Base-by-base conservation (phyloP, 2,329 filamentous ascomycete genomes). In the Bipolaris gigantea region DNA sequence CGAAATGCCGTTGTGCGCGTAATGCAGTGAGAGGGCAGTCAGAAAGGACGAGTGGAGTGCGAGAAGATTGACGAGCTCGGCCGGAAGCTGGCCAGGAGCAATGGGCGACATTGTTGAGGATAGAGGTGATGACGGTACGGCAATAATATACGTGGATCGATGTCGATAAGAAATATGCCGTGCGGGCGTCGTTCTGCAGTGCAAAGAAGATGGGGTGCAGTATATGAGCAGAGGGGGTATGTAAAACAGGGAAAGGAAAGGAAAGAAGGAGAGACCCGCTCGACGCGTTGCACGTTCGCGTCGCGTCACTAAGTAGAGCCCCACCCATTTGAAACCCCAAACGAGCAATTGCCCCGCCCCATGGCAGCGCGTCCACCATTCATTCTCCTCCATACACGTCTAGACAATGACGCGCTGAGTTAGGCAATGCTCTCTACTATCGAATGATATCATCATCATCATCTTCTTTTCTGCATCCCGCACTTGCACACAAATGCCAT, bases 1-100 rank as follows among this genome's bases (percentile, higher is more conserved):
- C 5, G 76, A 71, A 11, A 74, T 75, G 42, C 77, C 78, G 53
- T 80, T 79, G 62, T 81, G 79, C 18, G 80, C 76, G 57, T 77
- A 79, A 60, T 81, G 77, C 25, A 81, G 67, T 5, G 78, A 77
- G 11, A 81, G 69, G n/a, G 79, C 76, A 15, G 75, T 77, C 16
- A 82, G 73, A 59, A 82, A 80, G 33, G 79, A 77, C 8, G 73
- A 72, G 61, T 81, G 76, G 7, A 81, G 71, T n/a, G 67, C 63
- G 44, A 76, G 71, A 38, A 80, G 71, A 45, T 78, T 75, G 51
- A 76, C 68, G 8, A 81, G 67, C 55, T 76, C 75, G 34, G 62
- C 56, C 4, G 79, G 78, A 44, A 80, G 67, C 59, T 67, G 60
- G 30, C 60, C 60, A 36, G 67, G 60, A 53, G 59, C 60, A 50